Conservation (phyloP, 768 basidiomycete genomes). For the Mycena belliarum region DNA sequence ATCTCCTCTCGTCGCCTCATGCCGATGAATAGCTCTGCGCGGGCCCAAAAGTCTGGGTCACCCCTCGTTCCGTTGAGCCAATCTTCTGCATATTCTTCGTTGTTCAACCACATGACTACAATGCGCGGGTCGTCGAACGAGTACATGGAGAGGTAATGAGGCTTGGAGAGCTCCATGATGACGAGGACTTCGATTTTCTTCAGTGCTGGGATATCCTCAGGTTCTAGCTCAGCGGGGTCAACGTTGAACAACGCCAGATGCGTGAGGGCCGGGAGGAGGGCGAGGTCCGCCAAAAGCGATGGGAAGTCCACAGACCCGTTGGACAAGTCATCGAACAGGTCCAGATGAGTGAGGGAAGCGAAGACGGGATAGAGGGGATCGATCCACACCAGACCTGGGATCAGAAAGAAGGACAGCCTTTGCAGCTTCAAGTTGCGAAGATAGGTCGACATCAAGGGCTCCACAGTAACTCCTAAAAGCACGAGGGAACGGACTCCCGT, state of each 20-base stretch:
- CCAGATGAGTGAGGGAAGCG: slow-evolving; percentile 3
- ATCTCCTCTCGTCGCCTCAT: slow-evolving; percentile 3
- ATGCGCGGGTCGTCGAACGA: neutral
- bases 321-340: neutral
- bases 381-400: neutral
- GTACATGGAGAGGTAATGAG: neutral
- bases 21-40: neutral
- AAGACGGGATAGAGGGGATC: neutral
- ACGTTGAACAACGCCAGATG: neutral
- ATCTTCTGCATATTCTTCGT: neutral
- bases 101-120: neutral
- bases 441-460: neutral
- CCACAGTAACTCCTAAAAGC: neutral
- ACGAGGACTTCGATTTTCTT: neutral
- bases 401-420: neutral
- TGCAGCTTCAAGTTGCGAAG: neutral
- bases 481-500: neutral
- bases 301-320: neutral
- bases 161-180: neutral
- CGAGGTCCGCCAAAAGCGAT: neutral
- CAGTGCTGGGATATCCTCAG: too few species aligned
- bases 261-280: neutral
- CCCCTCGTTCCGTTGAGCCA: neutral
- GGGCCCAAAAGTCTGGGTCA: neutral
- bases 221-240: too few species aligned